These are phyloP conservation scores for Alopecurus myosuroides DNA, from an alignment of 176 grass and related monocot species.

Conservation along the genomic window DNA sequence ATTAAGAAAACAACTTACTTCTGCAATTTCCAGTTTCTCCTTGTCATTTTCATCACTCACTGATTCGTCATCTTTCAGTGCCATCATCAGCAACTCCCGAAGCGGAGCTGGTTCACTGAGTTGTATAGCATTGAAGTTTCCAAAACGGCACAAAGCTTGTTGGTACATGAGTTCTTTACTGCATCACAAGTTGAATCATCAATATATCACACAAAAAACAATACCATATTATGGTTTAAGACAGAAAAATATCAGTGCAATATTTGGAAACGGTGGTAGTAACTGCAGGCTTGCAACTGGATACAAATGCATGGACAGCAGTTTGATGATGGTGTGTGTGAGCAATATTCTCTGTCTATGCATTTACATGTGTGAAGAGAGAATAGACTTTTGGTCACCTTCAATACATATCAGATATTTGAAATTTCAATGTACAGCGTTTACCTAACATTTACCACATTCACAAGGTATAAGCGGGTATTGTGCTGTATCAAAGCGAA, in stretches of 20 bases:
- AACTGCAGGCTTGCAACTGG: neutral
- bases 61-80: conserved; percentile 67
- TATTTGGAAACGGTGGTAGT: conserved; percentile 5
- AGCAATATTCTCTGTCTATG: neutral
- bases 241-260: conserved; percentile 10
- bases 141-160: conserved; percentile 75
- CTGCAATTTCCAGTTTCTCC: conserved; percentile 79
- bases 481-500: conserved; percentile 81
- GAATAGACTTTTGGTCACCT: neutral
- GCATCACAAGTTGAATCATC: conserved; percentile 29
- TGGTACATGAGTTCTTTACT: conserved; percentile 99
- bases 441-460: conserved; percentile 89
- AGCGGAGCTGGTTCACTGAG: conserved; percentile 85
- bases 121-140: conserved; percentile 90
- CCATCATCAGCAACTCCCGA: conserved; percentile 71
- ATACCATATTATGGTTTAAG: neutral
- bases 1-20: conserved; percentile 44
- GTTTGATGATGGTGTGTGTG: neutral
- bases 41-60: conserved; percentile 46
- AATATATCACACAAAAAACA: neutral
- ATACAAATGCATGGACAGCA: neutral
- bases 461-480: conserved; percentile 80
- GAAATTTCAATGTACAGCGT: neutral
- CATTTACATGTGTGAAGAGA: neutral
- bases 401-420: neutral